Conservation (phyloP, 805 yeast species). For the Candida wancherniae region DNA sequence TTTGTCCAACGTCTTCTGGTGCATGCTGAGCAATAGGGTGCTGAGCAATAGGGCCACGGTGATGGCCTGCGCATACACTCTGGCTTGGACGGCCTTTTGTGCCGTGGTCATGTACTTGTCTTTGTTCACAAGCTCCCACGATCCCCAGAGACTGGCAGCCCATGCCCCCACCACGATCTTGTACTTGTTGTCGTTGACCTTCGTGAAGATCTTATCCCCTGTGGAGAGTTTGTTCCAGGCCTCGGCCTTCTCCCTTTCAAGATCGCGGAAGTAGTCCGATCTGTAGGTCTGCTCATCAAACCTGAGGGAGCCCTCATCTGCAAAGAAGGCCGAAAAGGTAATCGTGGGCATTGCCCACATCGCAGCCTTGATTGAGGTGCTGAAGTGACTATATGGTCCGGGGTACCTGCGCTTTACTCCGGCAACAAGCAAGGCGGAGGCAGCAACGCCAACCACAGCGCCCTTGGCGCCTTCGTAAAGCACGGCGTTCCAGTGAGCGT, state of each 20-base stretch:
- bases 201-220: conserved; percentile 46
- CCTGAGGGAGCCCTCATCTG: conserved; percentile 64
- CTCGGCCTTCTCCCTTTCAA: conserved; percentile 41
- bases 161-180: conserved; percentile 65
- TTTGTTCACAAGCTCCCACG: conserved; percentile 68
- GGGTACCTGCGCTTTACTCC: conserved; percentile 33
- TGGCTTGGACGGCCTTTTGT: conserved; percentile 81
- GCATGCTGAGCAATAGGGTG: conserved; percentile 61
- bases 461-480: conserved; percentile 61
- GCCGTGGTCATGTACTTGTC: conserved; percentile 71
- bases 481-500: conserved; percentile 58
- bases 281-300: conserved; percentile 64
- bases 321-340: conserved; percentile 54
- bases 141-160: conserved; percentile 78
- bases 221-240: conserved; percentile 49
- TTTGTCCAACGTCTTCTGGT: conserved; percentile 52
- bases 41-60: conserved; percentile 69
- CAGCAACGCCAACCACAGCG: conserved; percentile 47
- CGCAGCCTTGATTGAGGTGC: conserved; percentile 49
- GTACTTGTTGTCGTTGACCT: conserved; percentile 54
- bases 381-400: conserved; percentile 40
- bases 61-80: conserved; percentile 86
- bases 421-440: conserved; percentile 53
- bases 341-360: conserved; percentile 66
- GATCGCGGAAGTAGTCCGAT: conserved; percentile 37